phyloP scores from a whole-genome alignment of 805 yeast species.

The Nakazawaea ernobii region DNA sequence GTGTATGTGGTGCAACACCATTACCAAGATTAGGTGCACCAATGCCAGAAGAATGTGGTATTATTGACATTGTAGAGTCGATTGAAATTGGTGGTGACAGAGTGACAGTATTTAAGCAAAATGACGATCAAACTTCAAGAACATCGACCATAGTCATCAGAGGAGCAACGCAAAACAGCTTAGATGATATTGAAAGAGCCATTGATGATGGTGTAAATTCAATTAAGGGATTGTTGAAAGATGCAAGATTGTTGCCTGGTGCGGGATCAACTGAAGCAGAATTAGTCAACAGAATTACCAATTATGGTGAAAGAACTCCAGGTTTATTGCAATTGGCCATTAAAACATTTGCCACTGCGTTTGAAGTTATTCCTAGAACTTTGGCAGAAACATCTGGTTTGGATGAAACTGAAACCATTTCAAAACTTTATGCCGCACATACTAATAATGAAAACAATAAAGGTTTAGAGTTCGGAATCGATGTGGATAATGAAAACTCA shows the following conservation, averaged over 20 bases:
- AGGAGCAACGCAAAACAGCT: slow-evolving; percentile 91
- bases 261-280: slow-evolving; percentile 96
- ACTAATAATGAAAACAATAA: slow-evolving; percentile 37
- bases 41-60: slow-evolving; percentile 89
- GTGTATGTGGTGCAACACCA: slow-evolving; percentile 97
- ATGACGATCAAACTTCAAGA: slow-evolving; percentile 49
- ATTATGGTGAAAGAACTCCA: slow-evolving; percentile 89
- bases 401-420: slow-evolving; percentile 84
- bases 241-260: slow-evolving; percentile 79
- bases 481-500: slow-evolving; percentile 68
- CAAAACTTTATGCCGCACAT: slow-evolving; percentile 86
- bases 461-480: slow-evolving; percentile 48
- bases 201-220: slow-evolving; percentile 95
- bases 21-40: slow-evolving; percentile 93
- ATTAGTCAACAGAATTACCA: slow-evolving; percentile 70
- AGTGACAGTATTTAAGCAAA: slow-evolving; percentile 89
- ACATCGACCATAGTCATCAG: slow-evolving; percentile 92
- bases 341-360: slow-evolving; percentile 89
- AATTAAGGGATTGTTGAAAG: slow-evolving; percentile 83
- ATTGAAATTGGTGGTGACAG: slow-evolving; percentile 96
- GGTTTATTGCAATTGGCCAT: slow-evolving; percentile 91
- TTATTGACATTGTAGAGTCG: slow-evolving; percentile 81
- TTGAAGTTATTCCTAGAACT: slow-evolving; percentile 89
- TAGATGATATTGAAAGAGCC: slow-evolving; percentile 95
- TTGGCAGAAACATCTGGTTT: slow-evolving; percentile 93